These are phyloP conservation scores for Skeletonema costatum DNA, from an alignment of 108 stramenopile species.

Conservation along the genomic window DNA sequence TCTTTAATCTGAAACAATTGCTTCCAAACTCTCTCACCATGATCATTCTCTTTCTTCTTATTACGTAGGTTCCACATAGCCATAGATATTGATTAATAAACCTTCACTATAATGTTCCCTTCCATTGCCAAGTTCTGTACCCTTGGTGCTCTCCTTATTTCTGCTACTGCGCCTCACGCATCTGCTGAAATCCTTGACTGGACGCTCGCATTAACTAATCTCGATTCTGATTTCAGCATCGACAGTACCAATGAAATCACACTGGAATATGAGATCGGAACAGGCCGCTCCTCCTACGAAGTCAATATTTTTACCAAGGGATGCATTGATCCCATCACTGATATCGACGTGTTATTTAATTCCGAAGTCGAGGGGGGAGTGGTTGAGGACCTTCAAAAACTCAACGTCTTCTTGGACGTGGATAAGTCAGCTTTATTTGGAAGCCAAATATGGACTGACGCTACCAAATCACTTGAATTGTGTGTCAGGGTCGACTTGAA, in stretches of 20 bases:
- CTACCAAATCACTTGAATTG: slow-evolving; percentile 14
- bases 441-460: slow-evolving; percentile 20
- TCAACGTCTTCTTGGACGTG: slow-evolving; percentile 24
- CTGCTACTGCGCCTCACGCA: neutral
- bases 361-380: too few relatives aligned
- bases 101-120: neutral
- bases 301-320: slow-evolving; percentile 29
- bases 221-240: slow-evolving; percentile 18
- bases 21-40: too few relatives aligned
- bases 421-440: slow-evolving; percentile 11
- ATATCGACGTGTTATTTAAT: too few relatives aligned
- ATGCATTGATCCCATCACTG: slow-evolving; percentile 16
- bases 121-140: slow-evolving; percentile 7
- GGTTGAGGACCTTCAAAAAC: neutral
- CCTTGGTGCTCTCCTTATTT: slow-evolving; percentile 11
- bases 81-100: too few relatives aligned
- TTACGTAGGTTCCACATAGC: too few relatives aligned
- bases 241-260: slow-evolving; percentile 13
- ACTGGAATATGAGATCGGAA: slow-evolving; percentile 11
- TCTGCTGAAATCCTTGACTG: slow-evolving; percentile 34
- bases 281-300: neutral
- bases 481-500: slow-evolving; percentile 31
- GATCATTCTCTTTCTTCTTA: too few relatives aligned
- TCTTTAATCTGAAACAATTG: too few relatives aligned
- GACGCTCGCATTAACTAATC: slow-evolving; percentile 18